phyloP scores from a whole-genome alignment of 257 asterid species.

The Penstemon barbatus region DNA sequence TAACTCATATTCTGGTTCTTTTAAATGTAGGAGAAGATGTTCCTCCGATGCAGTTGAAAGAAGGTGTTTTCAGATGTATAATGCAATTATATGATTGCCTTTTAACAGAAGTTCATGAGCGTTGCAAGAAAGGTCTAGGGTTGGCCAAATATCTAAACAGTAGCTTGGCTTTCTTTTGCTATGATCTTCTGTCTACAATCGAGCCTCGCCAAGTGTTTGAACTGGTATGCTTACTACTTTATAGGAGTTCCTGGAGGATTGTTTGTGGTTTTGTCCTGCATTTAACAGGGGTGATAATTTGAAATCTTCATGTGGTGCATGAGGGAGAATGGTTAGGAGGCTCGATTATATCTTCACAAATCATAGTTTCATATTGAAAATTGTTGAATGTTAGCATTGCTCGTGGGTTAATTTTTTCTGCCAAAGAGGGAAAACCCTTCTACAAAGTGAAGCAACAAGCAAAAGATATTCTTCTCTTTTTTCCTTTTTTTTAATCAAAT shows the following conservation, averaged over 20 bases:
- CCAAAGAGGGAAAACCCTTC: not conserved
- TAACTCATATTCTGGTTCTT: not conserved
- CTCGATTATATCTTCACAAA: not conserved
- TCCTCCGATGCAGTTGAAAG: conserved; percentile 98
- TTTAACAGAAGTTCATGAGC: conserved; percentile 98
- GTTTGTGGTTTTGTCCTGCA: conserved; percentile 4
- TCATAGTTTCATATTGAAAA: not conserved
- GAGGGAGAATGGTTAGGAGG: conserved; percentile 9
- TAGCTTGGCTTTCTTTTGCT: conserved; percentile 98
- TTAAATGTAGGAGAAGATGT: conserved; percentile 78
- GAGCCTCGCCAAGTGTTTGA: conserved; percentile 99
- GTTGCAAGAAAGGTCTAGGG: conserved; percentile 94
- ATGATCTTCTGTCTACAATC: conserved; percentile 84
- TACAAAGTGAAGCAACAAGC: not conserved
- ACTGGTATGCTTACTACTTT: conserved; percentile 63
- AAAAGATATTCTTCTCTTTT: not conserved
- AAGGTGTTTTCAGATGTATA: conserved; percentile 94
- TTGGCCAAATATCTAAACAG: conserved; percentile 94
- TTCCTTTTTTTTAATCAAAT: not conserved
- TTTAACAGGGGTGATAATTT: conserved; percentile 12
- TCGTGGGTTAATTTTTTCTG: not conserved
- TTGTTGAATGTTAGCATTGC: not conserved
- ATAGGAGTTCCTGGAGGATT: conserved; percentile 21
- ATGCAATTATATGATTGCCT: conserved; percentile 95
- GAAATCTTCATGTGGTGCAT: not conserved